Base-by-base conservation (phyloP, 1,284 basidiomycete genomes). In the Ganoderma meredithae region DNA sequence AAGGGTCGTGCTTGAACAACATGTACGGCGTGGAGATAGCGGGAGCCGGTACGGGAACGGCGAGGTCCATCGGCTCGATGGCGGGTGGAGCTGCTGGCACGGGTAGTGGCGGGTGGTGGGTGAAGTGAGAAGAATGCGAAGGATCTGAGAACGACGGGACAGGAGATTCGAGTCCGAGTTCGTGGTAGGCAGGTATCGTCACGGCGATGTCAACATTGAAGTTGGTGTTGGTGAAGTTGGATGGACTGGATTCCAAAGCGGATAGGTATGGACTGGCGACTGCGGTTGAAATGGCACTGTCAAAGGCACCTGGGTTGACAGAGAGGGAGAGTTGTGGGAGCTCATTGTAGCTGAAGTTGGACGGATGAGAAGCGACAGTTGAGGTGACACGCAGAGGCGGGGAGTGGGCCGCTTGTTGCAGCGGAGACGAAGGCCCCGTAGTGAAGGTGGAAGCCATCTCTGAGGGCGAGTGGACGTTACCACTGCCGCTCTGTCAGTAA, bases 1-100 rank as follows among this genome's bases (percentile, higher is more conserved):
- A 79, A 60, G 84, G 84, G 62, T 81, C 75, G 52, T 86, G 78
- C 68, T 86, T 84, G 75, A 90, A 90, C 74, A 91, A 88, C 80
- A 90, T 82, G 75, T 86, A 89, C 1, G 90, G 85, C 71, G 81
- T 71, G 5, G 62, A 40, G 15, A 60, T 31, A 1, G 79, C 66
- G 22, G 76, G 78, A 1, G 71, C 75, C 63, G 78, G 69, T 31
- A 75, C 66, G 8, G 69, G 72, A 3, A 69, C 60, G 25, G 78
- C 63, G 7, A 72, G 64, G 22, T 76, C 74, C 55, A 71, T 71
- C 0, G 75, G 76, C 13, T 77, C 73, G n/a, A 76, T 59, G 43
- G 76, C 63, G 25, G 73, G 53, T 9, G 72, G 67, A 75, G 66
- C 15, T 72, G 72, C 1, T 74, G 74, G 25, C 71, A 60, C 19